Conservation (phyloP, 495 filamentous ascomycete species). For the Tuber magnatum region DNA sequence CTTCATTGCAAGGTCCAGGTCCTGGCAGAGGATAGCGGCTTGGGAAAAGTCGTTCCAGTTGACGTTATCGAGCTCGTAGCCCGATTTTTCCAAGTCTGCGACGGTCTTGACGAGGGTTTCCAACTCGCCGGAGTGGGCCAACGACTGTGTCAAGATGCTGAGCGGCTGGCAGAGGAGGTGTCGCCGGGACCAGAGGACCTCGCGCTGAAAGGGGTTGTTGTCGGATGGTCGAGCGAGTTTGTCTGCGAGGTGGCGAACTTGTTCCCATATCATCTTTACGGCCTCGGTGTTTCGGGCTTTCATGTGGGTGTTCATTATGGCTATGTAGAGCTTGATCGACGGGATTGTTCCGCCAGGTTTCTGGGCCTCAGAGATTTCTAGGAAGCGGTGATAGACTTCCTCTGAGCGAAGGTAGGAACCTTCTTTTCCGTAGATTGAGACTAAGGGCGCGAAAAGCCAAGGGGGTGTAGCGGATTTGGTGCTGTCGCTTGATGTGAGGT, state of each 20-base stretch:
- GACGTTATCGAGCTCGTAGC: conserved; percentile 39
- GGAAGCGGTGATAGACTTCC: conserved; percentile 27
- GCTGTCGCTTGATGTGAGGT: conserved; percentile 34
- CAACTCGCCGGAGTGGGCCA: conserved; percentile 19
- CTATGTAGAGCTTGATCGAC: conserved; percentile 35
- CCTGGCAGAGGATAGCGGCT: conserved; percentile 23
- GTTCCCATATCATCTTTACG: conserved; percentile 28
- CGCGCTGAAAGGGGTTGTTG: background rate
- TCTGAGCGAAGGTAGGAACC: conserved; percentile 15
- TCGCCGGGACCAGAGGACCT: conserved; percentile 19
- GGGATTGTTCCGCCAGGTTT: conserved; percentile 27
- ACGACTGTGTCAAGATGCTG: conserved; percentile 32
- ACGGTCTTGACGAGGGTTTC: conserved; percentile 15
- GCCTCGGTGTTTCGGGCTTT: conserved; percentile 24
- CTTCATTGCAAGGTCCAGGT: conserved; percentile 24
- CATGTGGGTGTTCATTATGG: conserved; percentile 38
- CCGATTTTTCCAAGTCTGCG: conserved; percentile 20
- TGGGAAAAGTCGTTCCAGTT: conserved; percentile 40
- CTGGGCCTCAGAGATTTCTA: conserved; percentile 18
- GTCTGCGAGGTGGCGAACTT: conserved; percentile 13
- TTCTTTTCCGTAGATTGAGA: conserved; percentile 37
- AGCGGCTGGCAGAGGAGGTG: conserved; percentile 27
- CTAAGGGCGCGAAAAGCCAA: conserved; percentile 40
- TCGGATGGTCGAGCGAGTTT: conserved; percentile 15
- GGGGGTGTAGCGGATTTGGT: conserved; percentile 38